phyloP scores from a whole-genome alignment of 352 stramenopile species.

The Nothophytophthora sp. region DNA sequence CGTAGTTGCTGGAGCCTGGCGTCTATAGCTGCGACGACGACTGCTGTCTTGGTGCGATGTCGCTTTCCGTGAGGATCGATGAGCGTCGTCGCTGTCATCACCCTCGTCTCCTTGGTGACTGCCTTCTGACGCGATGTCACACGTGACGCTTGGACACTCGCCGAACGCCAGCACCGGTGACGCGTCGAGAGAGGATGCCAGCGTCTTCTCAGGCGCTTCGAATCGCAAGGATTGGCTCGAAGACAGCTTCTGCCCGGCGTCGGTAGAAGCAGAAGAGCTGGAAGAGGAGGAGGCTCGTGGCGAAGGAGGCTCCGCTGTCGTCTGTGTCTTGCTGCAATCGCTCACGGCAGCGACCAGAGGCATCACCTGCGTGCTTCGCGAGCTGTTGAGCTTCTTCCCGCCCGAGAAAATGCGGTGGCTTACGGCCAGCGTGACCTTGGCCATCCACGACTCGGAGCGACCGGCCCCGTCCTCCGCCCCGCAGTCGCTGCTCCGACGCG shows the following conservation, averaged over 20 bases:
- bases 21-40: constrained; percentile 1
- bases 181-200: neutral
- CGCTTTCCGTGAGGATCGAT: constrained; percentile 5
- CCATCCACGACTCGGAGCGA: constrained; percentile 65
- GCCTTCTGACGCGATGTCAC: constrained; percentile 29
- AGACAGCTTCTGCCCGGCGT: neutral
- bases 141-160: constrained; percentile 35
- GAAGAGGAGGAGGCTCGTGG: neutral
- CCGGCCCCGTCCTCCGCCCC: constrained; percentile 13
- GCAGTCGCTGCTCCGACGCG: constrained; percentile 25
- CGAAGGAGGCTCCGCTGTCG: constrained; percentile 8
- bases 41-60: neutral
- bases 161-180: constrained; percentile 10
- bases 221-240: constrained; percentile 5
- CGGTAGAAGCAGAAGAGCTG: neutral
- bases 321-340: constrained; percentile 7
- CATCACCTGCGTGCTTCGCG: constrained; percentile 65
- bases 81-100: neutral
- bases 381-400: constrained; percentile 45
- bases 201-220: constrained; percentile 12
- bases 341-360: constrained; percentile 23
- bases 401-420: constrained; percentile 60
- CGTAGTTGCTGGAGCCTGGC: neutral
- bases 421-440: constrained; percentile 61
- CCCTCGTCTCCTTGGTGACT: constrained; percentile 4